These are phyloP conservation scores for Collybiopsis confluens DNA, from an alignment of 768 basidiomycete species.

Conservation along the genomic window DNA sequence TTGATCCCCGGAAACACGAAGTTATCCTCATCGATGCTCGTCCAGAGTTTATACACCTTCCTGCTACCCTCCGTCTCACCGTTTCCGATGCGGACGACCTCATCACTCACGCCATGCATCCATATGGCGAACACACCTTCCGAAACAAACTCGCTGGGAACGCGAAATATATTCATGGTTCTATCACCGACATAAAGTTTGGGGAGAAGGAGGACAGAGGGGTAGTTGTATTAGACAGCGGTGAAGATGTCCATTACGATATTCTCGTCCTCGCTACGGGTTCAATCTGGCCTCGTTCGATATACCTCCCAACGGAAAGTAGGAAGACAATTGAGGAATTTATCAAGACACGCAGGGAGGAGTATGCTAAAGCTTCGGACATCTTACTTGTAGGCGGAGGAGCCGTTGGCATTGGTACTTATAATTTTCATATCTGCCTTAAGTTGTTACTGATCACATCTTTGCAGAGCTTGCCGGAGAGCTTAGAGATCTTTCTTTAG, in stretches of 20 bases:
- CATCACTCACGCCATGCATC: conserved; percentile 27
- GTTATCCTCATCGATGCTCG: conserved; percentile 52
- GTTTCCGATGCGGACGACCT: conserved; percentile 41
- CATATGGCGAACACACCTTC: conserved; percentile 34
- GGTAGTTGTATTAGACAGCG: conserved; percentile 43
- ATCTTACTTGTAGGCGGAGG: conserved; percentile 56
- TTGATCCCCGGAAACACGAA: conserved; percentile 43
- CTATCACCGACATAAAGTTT: conserved; percentile 26
- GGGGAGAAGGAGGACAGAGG: conserved; percentile 25
- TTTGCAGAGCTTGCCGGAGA: conserved; percentile 22
- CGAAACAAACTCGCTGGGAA: conserved; percentile 29
- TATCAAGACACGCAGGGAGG: conserved; percentile 25
- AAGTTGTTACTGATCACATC: background rate
- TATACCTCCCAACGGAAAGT: conserved; percentile 35
- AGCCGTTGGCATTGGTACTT: conserved; percentile 45
- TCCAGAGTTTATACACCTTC: conserved; percentile 46
- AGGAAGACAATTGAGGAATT: conserved; percentile 14
- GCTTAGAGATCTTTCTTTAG: conserved; percentile 17
- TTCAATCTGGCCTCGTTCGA: conserved; percentile 46
- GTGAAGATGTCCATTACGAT: conserved; percentile 48
- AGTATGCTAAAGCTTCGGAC: conserved; percentile 33
- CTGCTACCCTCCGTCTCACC: conserved; percentile 49
- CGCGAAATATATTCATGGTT: conserved; percentile 39
- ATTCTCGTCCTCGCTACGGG: conserved; percentile 61
- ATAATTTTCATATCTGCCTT: background rate